Base-by-base conservation (phyloP, 495 filamentous ascomycete genomes). In the Aspergillus homomorphus region DNA sequence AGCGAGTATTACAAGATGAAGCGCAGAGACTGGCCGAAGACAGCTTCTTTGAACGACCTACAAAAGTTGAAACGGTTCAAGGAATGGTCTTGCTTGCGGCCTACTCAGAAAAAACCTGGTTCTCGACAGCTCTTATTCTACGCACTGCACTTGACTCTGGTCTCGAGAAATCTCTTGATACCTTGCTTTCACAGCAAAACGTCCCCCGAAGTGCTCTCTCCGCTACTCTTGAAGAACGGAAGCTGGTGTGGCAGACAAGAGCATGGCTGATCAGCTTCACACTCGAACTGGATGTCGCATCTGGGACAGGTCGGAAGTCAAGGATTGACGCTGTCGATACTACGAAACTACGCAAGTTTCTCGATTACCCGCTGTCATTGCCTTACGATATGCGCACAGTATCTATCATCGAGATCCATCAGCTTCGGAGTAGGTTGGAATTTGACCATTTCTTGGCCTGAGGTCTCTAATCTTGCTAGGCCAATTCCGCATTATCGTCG, bases 61-160 rank as follows among this genome's bases (percentile, higher is more conserved):
- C 74, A 0, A 77, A 76, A 43, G 64, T 77, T 15, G 74, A 77
- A 52, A 75, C 73, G 3, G 74, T 77, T 0, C 74, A 77, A 28
- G 74, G 73, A 12, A 77, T 77, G 74, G 72, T 77, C 49, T 64
- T 77, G 5, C 64, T 77, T 0, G 74, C 74, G 9, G 74, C 74
- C 8, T 77, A 77, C 22, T 77, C 74, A 0, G 74, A 77, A 57
- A 77, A 77, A 43, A 76, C 74, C 0, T 77, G 74, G 74, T 77
- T 77, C 53, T 77, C 74, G 3, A 77, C 69, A 1, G 74, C 74
- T 8, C 70, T 77, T 6, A 77, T 77, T 51, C 58, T 77, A 21
- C 70, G 74, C 19, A 77, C 74, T 1, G 74, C 74, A 0, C 57
- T 77, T 33, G 74, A 77, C 46, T 74, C 73, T 23, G 74, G 74